These are phyloP conservation scores for Coemansia sp. DNA, from an alignment of 192 early-diverging fungal genomes.

Conservation along the genomic window DNA sequence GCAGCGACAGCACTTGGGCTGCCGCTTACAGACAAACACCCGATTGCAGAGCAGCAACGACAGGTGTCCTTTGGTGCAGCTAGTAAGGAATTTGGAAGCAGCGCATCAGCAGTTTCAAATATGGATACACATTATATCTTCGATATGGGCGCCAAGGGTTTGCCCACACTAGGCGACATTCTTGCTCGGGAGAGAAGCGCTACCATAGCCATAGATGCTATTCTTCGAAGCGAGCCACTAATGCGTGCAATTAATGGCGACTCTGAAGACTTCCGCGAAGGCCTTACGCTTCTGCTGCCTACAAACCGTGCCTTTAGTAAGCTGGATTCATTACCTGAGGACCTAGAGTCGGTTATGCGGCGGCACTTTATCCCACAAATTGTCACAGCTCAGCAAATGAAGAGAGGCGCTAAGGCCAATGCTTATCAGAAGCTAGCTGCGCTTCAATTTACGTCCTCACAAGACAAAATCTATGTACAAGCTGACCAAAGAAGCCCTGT, in stretches of 20 bases:
- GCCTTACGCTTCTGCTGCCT: slow-evolving; percentile 47
- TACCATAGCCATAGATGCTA: slow-evolving; percentile 44
- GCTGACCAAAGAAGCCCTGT: slow-evolving; percentile 27
- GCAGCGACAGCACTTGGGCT: slow-evolving; percentile 12
- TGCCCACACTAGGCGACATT: slow-evolving; percentile 42
- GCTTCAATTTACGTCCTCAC: slow-evolving; percentile 26
- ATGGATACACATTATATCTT: slow-evolving; percentile 35
- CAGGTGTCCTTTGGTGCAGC: slow-evolving; percentile 18
- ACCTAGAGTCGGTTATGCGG: slow-evolving; percentile 40
- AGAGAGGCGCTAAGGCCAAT: slow-evolving; percentile 19
- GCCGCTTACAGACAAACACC: slow-evolving; percentile 14
- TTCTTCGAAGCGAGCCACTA: slow-evolving; percentile 42
- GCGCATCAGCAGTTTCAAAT: background rate
- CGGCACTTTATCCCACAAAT: slow-evolving; percentile 44
- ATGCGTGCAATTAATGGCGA: slow-evolving; percentile 49
- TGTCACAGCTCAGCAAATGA: slow-evolving; percentile 31
- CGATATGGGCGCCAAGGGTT: slow-evolving; percentile 25
- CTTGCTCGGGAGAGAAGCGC: slow-evolving; percentile 42
- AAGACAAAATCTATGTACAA: slow-evolving; percentile 32
- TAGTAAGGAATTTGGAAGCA: background rate
- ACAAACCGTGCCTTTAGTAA: slow-evolving; percentile 48
- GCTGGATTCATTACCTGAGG: slow-evolving; percentile 27
- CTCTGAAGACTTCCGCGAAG: slow-evolving; percentile 36
- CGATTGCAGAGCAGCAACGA: slow-evolving; percentile 23
- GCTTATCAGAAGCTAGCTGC: slow-evolving; percentile 26